These are phyloP conservation scores for Gastrolobium villosum DNA, from an alignment of 306 rosid genomes.

Conservation along the genomic window DNA sequence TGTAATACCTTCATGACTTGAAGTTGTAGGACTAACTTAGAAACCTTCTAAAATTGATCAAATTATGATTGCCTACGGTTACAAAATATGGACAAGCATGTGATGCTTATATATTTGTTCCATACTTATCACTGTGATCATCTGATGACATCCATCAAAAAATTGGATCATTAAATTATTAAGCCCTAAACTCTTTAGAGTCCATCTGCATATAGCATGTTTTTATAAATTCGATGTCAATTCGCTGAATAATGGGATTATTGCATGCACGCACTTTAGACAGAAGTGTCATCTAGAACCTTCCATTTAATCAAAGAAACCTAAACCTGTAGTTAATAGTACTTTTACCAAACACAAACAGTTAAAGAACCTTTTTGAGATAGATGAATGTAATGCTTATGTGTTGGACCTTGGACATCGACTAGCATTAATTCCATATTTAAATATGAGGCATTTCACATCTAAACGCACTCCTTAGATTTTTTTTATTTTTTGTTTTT, in stretches of 20 bases:
- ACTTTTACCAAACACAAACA: not conserved
- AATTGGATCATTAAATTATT: not conserved
- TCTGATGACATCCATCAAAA: constrained; percentile 3
- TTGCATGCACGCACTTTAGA: not conserved
- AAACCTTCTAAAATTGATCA: not conserved
- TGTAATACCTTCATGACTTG: not conserved
- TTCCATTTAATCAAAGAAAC: not conserved
- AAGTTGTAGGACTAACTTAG: not conserved
- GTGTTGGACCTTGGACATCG: not conserved
- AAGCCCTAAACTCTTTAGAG: not conserved
- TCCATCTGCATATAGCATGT: not conserved
- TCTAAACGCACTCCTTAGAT: not conserved
- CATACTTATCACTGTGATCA: not conserved
- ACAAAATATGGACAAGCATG: not conserved
- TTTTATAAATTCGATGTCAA: constrained; percentile 8
- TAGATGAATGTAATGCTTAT: not conserved
- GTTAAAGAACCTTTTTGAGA: not conserved
- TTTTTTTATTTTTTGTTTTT: too few species aligned
- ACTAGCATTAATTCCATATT: not conserved
- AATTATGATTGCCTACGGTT: not conserved
- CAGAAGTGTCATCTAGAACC: not conserved
- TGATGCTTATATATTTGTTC: not conserved
- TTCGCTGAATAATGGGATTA: not conserved
- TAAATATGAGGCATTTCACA: not conserved
- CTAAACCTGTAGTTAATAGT: not conserved